A percentile compares a stretch with the other conserved stretches of the same genome.
phyloP scores from a whole-genome alignment of 305 asterid genomes.

The Rubia balearica region DNA sequence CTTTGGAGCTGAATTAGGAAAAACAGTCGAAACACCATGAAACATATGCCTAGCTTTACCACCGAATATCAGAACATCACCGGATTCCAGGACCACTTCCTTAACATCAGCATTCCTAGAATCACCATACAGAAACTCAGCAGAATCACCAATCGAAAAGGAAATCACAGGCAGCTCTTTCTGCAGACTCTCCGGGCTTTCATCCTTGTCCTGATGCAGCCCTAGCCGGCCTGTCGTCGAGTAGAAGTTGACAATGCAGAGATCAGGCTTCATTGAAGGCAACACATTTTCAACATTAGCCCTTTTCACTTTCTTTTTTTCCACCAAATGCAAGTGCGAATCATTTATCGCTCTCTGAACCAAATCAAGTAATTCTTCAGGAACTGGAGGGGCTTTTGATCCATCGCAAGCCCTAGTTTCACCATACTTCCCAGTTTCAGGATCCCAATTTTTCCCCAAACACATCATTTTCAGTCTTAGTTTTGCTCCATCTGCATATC shows the following conservation, averaged over 20 bases:
- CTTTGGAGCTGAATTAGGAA: constrained; percentile 39
- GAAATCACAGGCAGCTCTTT: constrained; percentile 69
- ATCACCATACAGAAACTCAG: constrained; percentile 53
- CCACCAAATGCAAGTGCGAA: constrained; percentile 33
- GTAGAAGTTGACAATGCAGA: constrained; percentile 73
- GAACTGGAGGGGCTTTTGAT: constrained; percentile 59
- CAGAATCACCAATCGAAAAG: constrained; percentile 72
- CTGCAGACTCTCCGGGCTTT: constrained; percentile 46
- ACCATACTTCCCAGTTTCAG: constrained; percentile 39
- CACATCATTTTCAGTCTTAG: constrained; percentile 79
- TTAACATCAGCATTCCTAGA: constrained; percentile 38
- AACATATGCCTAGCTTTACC: constrained; percentile 56
- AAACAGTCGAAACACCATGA: constrained; percentile 57
- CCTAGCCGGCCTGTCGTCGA: constrained; percentile 61
- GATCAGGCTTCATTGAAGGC: constrained; percentile 65
- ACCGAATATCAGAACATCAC: constrained; percentile 76
- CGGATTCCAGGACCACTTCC: constrained; percentile 51
- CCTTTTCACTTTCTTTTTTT: constrained; percentile 10
- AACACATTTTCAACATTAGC: constrained; percentile 28
- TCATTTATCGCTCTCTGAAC: constrained; percentile 44
- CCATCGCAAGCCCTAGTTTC: constrained; percentile 51
- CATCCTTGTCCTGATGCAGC: constrained; percentile 85
- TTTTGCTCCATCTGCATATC: constrained; percentile 53
- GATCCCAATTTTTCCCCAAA: constrained; percentile 83
- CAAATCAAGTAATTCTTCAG: constrained; percentile 40